Percentiles rank a stretch among this genome's conserved stretches.
phyloP scores from a whole-genome alignment of 768 basidiomycete genomes.

The Floccularia luteovirens region DNA sequence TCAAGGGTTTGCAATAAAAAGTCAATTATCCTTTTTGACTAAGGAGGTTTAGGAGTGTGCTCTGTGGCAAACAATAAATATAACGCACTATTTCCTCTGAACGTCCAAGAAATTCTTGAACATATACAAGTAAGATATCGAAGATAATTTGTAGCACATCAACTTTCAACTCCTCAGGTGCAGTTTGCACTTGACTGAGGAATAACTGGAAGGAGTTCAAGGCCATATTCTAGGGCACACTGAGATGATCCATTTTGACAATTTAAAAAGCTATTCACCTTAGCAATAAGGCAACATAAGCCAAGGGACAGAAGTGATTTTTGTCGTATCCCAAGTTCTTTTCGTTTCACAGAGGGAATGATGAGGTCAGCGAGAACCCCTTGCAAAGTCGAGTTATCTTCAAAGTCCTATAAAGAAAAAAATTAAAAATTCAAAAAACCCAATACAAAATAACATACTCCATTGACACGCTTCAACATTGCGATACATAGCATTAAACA shows the following conservation, averaged over 20 bases:
- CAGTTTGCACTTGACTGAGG: conserved; percentile 68
- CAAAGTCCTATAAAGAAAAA: conserved; percentile 52
- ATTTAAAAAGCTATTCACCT: conserved; percentile 25
- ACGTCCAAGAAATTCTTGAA: conserved; percentile 62
- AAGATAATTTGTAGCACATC: conserved; percentile 83
- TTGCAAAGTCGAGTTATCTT: conserved; percentile 75
- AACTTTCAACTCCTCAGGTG: conserved; percentile 69
- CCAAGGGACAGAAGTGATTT: conserved; percentile 77
- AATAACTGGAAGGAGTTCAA: conserved; percentile 75
- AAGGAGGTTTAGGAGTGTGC: not conserved
- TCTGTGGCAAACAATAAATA: not conserved
- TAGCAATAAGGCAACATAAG: conserved; percentile 80
- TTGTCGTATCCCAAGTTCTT: conserved; percentile 75
- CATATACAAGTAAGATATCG: conserved; percentile 87
- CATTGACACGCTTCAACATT: conserved; percentile 85
- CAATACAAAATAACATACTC: conserved; percentile 44
- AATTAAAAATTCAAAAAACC: conserved; percentile 5
- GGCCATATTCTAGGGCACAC: conserved; percentile 52
- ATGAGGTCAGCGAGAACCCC: conserved; percentile 82
- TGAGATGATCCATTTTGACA: not conserved
- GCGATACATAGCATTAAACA: conserved; percentile 81
- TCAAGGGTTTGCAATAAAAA: conserved; percentile 45
- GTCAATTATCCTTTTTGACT: conserved; percentile 34
- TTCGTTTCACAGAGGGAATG: conserved; percentile 83
- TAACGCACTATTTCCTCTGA: conserved; percentile 33